Evolutionary conservation across 2,329 filamentous ascomycete genomes (phyloP), one percentile per base, ranked within the genome.

Genomic region (Microcyclospora pomicola): DNA sequence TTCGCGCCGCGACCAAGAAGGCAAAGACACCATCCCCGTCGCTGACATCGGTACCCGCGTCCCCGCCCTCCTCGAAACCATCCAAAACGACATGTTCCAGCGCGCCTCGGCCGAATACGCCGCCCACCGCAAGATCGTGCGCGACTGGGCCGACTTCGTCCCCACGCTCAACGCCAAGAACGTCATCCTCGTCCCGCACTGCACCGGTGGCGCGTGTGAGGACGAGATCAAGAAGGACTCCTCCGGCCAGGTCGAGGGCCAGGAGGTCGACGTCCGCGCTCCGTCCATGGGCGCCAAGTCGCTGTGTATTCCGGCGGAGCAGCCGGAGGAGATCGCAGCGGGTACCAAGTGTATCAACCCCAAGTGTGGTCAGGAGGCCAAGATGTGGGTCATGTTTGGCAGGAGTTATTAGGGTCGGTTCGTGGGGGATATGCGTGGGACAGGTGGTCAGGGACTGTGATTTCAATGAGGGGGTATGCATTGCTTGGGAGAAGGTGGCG

Each of bases 211-310:
- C 42, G 77, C 82, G 59, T 96, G 88, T 56, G 88, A 95, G 64
- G 88, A 95, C 53, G 76, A 84, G 60, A 85, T 96, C 67, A 96
- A 96, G 74, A 85, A 92, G 40, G 71, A 87, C 58, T 93, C 84
- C 45, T 84, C 82, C 32, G 80, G 81, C 47, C 82, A 78, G 50
- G 36, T 77, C 41, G 70, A 76, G 38, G 75, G 66, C 19, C 63
- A 65, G 67, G 81, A 82, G 68, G 58, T 58, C 2, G 76, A 92
- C 72, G 69, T 79, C 52, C 73, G 73, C 49, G 78, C 77, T 38
- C 80, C 80, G 41, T 76, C 73, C 43, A 84, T 84, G 80, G 80
- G 80, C 33, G 80, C 79, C 43, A 84, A 84, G 68, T 77, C 72
- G 52, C 66, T 84, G 55, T 84, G 80, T 55, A 83, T 83, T 66